A percentile compares a stretch with the other conserved stretches of the same genome.
These are phyloP conservation scores for Luvunga scandens DNA, from an alignment of 345 rosid species.

Conservation along the genomic window DNA sequence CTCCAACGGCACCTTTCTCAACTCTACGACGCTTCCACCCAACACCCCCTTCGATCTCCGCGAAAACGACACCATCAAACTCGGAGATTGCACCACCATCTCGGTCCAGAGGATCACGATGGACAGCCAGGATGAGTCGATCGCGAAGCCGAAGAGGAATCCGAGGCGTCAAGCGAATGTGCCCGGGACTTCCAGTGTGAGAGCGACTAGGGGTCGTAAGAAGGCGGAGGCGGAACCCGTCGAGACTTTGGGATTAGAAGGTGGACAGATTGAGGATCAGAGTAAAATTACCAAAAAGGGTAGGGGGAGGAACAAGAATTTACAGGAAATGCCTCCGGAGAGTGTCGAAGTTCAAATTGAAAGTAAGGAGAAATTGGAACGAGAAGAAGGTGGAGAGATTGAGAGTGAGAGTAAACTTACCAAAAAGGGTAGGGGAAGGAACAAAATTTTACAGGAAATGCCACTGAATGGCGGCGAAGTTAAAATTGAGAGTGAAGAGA, in stretches of 20 bases:
- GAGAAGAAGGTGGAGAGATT: background rate
- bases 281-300: background rate
- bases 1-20: constrained; percentile 77
- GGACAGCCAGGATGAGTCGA: constrained; percentile 17
- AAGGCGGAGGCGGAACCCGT: background rate
- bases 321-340: background rate
- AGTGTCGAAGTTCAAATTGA: background rate
- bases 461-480: background rate
- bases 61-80: constrained; percentile 66
- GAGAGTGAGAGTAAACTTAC: background rate
- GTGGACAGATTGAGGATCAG: background rate
- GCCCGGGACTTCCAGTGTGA: background rate
- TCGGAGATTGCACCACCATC: constrained; percentile 69
- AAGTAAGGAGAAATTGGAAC: background rate
- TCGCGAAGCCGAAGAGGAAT: constrained; percentile 31
- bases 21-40: constrained; percentile 40
- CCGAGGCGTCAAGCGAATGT: constrained; percentile 22
- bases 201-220: constrained; percentile 11
- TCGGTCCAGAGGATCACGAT: constrained; percentile 34
- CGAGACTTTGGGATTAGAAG: background rate
- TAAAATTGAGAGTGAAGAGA: background rate
- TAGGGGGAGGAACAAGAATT: background rate
- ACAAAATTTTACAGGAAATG: background rate
- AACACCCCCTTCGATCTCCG: constrained; percentile 38
- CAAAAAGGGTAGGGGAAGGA: background rate